phyloP scores from a whole-genome alignment of 345 rosid species.

The Barbarea vulgaris region DNA sequence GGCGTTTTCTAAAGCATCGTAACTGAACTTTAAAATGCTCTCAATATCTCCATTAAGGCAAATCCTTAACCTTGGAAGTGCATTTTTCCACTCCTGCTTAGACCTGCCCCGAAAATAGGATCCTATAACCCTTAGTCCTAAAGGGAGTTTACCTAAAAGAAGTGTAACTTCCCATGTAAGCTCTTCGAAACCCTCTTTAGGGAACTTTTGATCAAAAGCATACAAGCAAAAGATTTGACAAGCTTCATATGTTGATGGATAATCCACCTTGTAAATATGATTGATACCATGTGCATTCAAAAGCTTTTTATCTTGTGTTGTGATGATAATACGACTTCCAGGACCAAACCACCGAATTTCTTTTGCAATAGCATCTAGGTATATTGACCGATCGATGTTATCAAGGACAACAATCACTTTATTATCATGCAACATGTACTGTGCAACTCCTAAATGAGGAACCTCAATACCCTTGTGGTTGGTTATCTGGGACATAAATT shows the following conservation, averaged over 20 bases:
- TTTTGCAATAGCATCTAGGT: neutral
- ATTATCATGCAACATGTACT: neutral
- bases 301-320: neutral
- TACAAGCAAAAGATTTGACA: neutral
- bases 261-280: neutral
- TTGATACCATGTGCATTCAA: neutral
- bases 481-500: neutral
- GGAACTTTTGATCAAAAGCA: neutral
- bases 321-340: neutral
- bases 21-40: neutral
- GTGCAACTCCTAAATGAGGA: neutral
- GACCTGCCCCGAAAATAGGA: neutral
- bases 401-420: neutral
- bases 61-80: neutral
- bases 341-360: neutral
- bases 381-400: neutral
- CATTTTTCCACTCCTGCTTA: neutral
- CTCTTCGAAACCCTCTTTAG: neutral
- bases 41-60: neutral
- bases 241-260: neutral
- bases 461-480: neutral
- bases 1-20: neutral
- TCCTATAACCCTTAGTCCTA: neutral
- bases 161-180: neutral
- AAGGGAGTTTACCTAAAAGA: neutral